Evolutionary conservation across 441 rosid genomes (phyloP), one percentile per base, ranked within the genome.

Genomic region (Syzygium syzygioides): DNA sequence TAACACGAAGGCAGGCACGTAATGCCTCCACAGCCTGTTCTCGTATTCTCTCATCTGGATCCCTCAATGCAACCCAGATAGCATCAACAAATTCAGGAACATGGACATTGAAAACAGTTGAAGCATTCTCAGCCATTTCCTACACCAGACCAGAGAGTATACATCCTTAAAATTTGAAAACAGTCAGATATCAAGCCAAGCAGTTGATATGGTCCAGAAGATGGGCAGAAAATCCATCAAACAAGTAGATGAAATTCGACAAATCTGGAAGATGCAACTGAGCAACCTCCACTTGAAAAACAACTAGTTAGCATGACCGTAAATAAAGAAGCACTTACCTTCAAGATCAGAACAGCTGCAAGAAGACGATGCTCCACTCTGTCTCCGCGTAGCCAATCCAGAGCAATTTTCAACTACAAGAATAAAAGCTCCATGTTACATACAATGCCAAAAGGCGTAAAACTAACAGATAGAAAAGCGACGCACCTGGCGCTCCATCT

Each of bases 121-220:
- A 95, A 91, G 99, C 99, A 95, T 96, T 97, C 95, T 98, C 99
- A 68, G 99, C 99, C 98, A 96, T 94, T 95, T 98, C 99, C 99
- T 97, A 92, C 88, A 57, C 55, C n/a, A 76, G 83, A 76, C 52
- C 83, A 37, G 83, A 76, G 83, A 23, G 52, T 41, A 41, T 12
- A 41, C n/a, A 41, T 23, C 17, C 17, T 76, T 37, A 90, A 89
- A 64, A 86, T 71, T 55, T 87, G 90, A 90, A 91, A 91, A 89
- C 52, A 23, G 52, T 37, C n/a, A 76, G 52, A 87, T 55, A 89
- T 14, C 60, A 57, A 62, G 85, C 85, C 71, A 60, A 26, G 34
- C 55, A 28, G 83, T 32, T 55, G 52, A 12, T 37, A 23, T 76
- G 26, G 26, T 55, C 71, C 25, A 28, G 41, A 87, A 34, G 84